Evolutionary conservation across 257 asterid species (phyloP).

Genomic region (Verbena officinalis): DNA sequence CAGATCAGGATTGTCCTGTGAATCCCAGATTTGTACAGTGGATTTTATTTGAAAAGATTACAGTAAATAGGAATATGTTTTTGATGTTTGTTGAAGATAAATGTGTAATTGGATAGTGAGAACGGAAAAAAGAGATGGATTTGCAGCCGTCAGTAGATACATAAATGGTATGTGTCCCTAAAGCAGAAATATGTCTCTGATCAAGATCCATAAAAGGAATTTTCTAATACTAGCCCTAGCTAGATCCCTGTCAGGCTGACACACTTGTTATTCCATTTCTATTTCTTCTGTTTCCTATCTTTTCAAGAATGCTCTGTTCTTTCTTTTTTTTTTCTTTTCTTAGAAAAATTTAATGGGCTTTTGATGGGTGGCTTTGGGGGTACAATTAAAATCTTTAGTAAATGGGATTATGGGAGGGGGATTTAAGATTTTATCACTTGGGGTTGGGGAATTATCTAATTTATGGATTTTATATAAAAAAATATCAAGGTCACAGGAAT

Average conservation of each 20-base stretch:
- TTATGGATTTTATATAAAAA: too few species aligned
- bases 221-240: constrained; percentile 6
- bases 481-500: too few species aligned
- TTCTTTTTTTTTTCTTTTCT: constrained; percentile 1
- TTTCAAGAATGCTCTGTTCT: constrained; percentile 18
- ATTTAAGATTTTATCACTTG: too few species aligned
- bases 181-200: background rate
- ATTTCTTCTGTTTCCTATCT: too few species aligned
- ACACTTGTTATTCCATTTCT: background rate
- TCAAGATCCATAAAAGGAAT: background rate
- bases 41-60: background rate
- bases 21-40: background rate
- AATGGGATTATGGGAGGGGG: too few species aligned
- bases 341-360: too few species aligned
- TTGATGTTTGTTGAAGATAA: background rate
- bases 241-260: background rate
- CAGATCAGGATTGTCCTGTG: background rate
- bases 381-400: too few species aligned
- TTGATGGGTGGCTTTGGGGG: too few species aligned
- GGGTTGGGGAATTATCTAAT: background rate
- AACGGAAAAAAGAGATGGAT: background rate
- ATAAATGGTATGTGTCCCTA: background rate
- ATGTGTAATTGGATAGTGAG: background rate
- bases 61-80: background rate
- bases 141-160: background rate